Evolutionary conservation across 1,284 basidiomycete species (phyloP).

Genomic region (Sporisorium reilianum): DNA sequence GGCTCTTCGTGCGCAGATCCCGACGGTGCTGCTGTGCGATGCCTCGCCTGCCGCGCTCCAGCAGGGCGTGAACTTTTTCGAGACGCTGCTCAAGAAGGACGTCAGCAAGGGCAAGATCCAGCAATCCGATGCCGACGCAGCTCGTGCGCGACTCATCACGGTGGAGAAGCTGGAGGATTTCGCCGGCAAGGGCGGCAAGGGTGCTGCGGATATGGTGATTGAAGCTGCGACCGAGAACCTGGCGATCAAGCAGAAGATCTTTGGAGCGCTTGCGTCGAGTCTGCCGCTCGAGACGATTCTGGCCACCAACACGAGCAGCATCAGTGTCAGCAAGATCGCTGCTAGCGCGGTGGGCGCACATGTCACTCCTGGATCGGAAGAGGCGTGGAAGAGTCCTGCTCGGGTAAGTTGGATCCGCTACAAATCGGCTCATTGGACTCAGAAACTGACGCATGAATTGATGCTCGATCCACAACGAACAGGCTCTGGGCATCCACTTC

Average conservation of each 20-base stretch:
- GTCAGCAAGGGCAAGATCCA: conserved; percentile 83
- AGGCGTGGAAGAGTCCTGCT: conserved; percentile 50
- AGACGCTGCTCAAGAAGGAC: conserved; percentile 82
- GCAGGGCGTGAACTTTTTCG: conserved; percentile 80
- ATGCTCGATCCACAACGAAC: neutral
- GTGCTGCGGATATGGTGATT: conserved; percentile 87
- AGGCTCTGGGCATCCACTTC: conserved; percentile 80
- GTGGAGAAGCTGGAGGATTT: conserved; percentile 50
- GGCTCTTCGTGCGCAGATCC: conserved; percentile 70
- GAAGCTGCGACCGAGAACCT: conserved; percentile 94
- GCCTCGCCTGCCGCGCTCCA: conserved; percentile 74
- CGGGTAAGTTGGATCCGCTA: conserved; percentile 53
- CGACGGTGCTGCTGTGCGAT: conserved; percentile 51
- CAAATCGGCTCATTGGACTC: neutral
- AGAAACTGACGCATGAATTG: neutral
- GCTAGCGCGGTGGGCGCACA: conserved; percentile 70
- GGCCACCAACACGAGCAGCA: conserved; percentile 92
- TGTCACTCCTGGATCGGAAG: conserved; percentile 53
- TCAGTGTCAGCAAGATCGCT: conserved; percentile 93
- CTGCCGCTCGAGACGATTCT: conserved; percentile 82
- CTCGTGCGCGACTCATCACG: conserved; percentile 70
- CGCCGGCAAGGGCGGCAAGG: conserved; percentile 68
- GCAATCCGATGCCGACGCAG: conserved; percentile 79
- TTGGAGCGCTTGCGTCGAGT: conserved; percentile 78
- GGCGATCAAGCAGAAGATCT: conserved; percentile 82